phyloP scores from a whole-genome alignment of 2,329 filamentous ascomycete species.

The Daldinia sp. region DNA sequence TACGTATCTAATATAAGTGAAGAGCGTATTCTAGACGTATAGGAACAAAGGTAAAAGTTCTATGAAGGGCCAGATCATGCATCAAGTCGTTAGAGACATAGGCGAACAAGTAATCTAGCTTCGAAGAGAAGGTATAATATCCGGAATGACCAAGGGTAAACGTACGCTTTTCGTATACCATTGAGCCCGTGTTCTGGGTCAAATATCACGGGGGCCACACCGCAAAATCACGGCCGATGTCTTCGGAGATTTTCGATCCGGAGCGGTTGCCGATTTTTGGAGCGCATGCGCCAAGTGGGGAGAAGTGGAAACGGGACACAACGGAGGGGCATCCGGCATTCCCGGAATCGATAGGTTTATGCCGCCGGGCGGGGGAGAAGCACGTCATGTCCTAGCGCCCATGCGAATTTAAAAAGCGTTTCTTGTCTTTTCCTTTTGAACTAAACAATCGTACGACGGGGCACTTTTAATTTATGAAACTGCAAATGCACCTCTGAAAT shows the following conservation, averaged over 20 bases:
- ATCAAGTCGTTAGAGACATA: neutral
- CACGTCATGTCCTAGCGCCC: slow-evolving; percentile 24
- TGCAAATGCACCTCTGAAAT: neutral
- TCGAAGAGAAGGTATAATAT: neutral
- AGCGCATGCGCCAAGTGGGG: slow-evolving; percentile 18
- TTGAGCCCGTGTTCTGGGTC: neutral
- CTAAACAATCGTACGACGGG: slow-evolving; percentile 3
- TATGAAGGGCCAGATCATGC: neutral
- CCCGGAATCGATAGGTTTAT: slow-evolving; percentile 20
- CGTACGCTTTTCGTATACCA: neutral
- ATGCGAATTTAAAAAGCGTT: slow-evolving; percentile 15
- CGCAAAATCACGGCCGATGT: slow-evolving; percentile 5
- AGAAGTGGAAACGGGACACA: slow-evolving; percentile 12
- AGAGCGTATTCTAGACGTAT: neutral
- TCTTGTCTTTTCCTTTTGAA: neutral
- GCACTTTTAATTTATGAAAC: neutral
- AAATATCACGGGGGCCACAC: neutral
- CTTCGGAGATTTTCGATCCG: slow-evolving; percentile 8
- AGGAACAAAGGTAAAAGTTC: neutral
- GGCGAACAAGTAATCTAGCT: neutral
- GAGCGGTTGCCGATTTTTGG: slow-evolving; percentile 8
- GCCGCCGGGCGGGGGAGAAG: slow-evolving; percentile 25
- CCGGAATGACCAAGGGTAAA: neutral
- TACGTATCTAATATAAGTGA: neutral
- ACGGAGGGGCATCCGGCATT: slow-evolving; percentile 16